Base-by-base conservation (phyloP, 768 basidiomycete genomes). In the Tricholoma terreum region DNA sequence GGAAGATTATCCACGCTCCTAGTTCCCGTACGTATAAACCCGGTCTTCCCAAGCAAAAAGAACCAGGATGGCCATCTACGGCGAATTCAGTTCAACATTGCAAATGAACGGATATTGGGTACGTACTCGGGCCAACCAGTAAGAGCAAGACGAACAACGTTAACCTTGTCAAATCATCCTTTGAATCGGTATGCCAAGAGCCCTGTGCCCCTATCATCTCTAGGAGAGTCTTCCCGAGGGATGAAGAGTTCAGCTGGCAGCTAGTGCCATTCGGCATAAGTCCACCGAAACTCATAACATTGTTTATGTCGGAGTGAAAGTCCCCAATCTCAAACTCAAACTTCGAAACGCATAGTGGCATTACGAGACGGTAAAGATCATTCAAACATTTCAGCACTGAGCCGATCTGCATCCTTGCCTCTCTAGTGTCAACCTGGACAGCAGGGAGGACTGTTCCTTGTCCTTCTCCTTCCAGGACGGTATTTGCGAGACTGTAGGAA, bases 201-300 rank as follows among this genome's bases (percentile, higher is more conserved):
- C n/a, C n/a, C n/a, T n/a, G n/a, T n/a, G n/a, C n/a, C n/a, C n/a
- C n/a, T n/a, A n/a, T n/a, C n/a, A n/a, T n/a, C n/a, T n/a, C n/a
- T 17, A 17, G 42, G 6, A 43, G 15, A 15, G 11, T n/a, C 42
- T 43, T n/a, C 11, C 15, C 42, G 19, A 15, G 11, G 15, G 43
- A 55, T 6, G 43, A 55, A n/a, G 35, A 27, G 33, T 55, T 55
- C 30, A 48, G n/a, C n/a, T n/a, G n/a, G n/a, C n/a, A n/a, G n/a
- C n/a, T n/a, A n/a, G n/a, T n/a, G n/a, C n/a, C n/a, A n/a, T n/a
- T n/a, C n/a, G n/a, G n/a, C n/a, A n/a, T n/a, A n/a, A n/a, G n/a
- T n/a, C n/a, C n/a, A n/a, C n/a, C n/a, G n/a, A n/a, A n/a, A n/a
- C n/a, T n/a, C n/a, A n/a, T n/a, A n/a, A n/a, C n/a, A n/a, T n/a